Evolutionary conservation across 345 rosid genomes (phyloP).

Genomic region (Rhizophora apiculata): DNA sequence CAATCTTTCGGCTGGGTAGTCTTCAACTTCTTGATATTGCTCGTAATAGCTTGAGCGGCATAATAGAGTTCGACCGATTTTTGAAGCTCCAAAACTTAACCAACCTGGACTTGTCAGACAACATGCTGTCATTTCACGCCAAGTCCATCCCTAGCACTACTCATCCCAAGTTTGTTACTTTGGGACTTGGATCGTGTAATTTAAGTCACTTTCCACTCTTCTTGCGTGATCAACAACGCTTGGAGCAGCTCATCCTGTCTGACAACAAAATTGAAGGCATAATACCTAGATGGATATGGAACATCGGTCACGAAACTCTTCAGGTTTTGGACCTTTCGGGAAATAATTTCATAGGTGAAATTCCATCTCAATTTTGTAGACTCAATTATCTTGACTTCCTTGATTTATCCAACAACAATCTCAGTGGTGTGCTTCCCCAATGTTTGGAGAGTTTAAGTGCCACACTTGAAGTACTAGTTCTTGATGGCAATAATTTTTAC

Average conservation of each 20-base stretch:
- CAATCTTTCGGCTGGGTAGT: not conserved
- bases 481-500: no score
- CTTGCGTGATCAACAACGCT: not conserved
- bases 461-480: no score
- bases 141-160: not conserved
- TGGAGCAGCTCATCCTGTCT: constrained; percentile 12
- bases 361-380: constrained; percentile 7
- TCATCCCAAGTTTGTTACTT: not conserved
- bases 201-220: constrained; percentile 18
- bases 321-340: not conserved
- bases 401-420: no score
- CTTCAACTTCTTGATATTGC: not conserved
- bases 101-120: not conserved
- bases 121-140: not conserved
- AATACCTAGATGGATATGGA: constrained; percentile 24
- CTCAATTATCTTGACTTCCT: no score
- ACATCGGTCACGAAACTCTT: not conserved
- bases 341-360: constrained; percentile 6
- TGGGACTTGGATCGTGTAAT: constrained; percentile 8
- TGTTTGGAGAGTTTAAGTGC: no score
- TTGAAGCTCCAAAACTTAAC: not conserved
- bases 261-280: constrained; percentile 15
- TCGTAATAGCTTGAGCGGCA: not conserved
- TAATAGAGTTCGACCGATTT: not conserved
- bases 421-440: no score